phyloP scores from a whole-genome alignment of 345 rosid species.

The Populus nigra region DNA sequence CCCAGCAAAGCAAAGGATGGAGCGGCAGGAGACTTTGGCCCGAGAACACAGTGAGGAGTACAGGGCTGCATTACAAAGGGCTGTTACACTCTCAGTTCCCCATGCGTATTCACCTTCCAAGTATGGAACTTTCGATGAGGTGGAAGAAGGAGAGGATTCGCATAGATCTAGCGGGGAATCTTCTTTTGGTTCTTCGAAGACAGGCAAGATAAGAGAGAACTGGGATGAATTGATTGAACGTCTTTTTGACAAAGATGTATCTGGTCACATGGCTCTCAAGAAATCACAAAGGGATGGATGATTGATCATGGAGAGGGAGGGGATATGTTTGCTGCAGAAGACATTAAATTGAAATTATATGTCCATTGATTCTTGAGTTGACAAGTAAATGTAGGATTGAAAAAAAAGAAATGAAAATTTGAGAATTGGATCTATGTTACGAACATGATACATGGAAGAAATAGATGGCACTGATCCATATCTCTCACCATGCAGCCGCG shows the following conservation, averaged over 20 bases:
- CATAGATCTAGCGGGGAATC: constrained; percentile 38
- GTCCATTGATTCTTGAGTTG: background rate
- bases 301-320: constrained; percentile 1
- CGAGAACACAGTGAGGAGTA: constrained; percentile 70
- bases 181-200: constrained; percentile 28
- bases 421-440: no score
- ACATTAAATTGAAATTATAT: background rate
- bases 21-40: constrained; percentile 68
- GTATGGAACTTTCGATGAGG: constrained; percentile 76
- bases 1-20: constrained; percentile 81
- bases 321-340: background rate
- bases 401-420: no score
- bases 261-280: constrained; percentile 53
- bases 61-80: constrained; percentile 81
- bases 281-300: constrained; percentile 35
- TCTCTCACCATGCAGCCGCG: no score
- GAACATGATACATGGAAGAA: no score
- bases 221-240: constrained; percentile 75
- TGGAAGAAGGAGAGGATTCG: constrained; percentile 39
- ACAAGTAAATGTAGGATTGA: no score
- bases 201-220: constrained; percentile 40
- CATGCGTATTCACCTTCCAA: constrained; percentile 59
- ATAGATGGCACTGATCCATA: no score
- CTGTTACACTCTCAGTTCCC: constrained; percentile 71
- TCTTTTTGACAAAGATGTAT: constrained; percentile 64